Base-by-base conservation (phyloP, 2,329 filamentous ascomycete genomes). In the Ophiostoma sp. region DNA sequence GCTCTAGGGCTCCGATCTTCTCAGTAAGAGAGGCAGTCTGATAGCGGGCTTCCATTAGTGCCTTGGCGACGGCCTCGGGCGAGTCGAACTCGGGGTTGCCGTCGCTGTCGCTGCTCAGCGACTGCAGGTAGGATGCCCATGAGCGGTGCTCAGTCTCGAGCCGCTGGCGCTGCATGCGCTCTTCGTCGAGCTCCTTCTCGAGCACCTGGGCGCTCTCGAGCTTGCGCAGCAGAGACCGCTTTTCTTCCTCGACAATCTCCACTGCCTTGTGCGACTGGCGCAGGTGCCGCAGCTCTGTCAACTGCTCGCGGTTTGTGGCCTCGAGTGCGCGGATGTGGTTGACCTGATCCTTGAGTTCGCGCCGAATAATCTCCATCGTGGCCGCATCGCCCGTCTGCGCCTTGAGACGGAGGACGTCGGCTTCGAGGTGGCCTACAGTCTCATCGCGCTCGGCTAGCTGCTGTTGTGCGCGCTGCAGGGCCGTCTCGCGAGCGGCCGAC, bases 221-320 rank as follows among this genome's bases (percentile, higher is more conserved):
- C 75, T 88, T 92, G 44, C 88, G 87, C 76, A 95, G 89, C 36
- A 99, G 80, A 0, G 87, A 86, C 71, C 91, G 84, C 81, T 98
- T 98, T 80, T 99, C 93, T 77, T 99, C 95, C 76, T 99, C 93
- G 0, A 98, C 90, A 2, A 99, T 86, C 75, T 97, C 92, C 1
- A 97, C 89, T n/a, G 91, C 92, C 78, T 91, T 94, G 76, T 93
- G 89, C 3, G 89, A 80, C 72, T 93, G 90, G 14, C 93, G 89
- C 49, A 96, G 83, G 73, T 93, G 89, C 73, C 90, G 92, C 47
- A 99, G 80, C 76, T 99, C 94, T 0, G 84, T 78, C 14, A 87
- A 81, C 75, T 97, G 91, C 65, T 96, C 92, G 38, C 91, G 84
- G 71, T 92, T 97, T 47, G 87, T 86, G 0, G 86, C 84, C 76